Percentiles rank a stretch among this genome's conserved stretches.
phyloP scores from a whole-genome alignment of 2,329 filamentous ascomycete genomes.

The Colletotrichum coccodes region DNA sequence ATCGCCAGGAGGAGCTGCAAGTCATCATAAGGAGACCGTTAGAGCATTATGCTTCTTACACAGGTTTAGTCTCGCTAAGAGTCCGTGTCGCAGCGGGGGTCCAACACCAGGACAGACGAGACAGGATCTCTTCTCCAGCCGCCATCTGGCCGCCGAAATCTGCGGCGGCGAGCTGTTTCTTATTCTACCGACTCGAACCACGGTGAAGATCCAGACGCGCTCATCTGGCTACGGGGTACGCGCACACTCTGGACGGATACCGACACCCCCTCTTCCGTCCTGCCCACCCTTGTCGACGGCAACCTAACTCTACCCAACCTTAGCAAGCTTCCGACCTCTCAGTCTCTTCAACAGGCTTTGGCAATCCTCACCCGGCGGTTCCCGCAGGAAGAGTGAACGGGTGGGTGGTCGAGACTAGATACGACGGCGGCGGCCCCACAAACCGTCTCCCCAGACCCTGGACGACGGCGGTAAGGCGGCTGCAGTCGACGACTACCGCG shows the following conservation, averaged over 20 bases:
- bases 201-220: slow-evolving; percentile 27
- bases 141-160: slow-evolving; percentile 26
- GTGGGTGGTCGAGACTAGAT: slow-evolving; percentile 10
- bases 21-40: slow-evolving; percentile 20
- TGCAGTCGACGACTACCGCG: slow-evolving; percentile 33
- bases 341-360: slow-evolving; percentile 15
- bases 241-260: neutral
- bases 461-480: slow-evolving; percentile 31
- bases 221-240: neutral
- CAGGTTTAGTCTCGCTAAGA: slow-evolving; percentile 11
- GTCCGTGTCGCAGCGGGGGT: slow-evolving; percentile 6
- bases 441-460: slow-evolving; percentile 31
- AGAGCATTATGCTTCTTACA: slow-evolving; percentile 7
- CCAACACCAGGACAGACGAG: slow-evolving; percentile 4
- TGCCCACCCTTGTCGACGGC: slow-evolving; percentile 3
- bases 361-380: slow-evolving; percentile 22
- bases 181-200: slow-evolving; percentile 29
- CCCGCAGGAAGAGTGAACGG: slow-evolving; percentile 20
- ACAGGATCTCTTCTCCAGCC: slow-evolving; percentile 1
- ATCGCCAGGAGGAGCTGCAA: neutral
- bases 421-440: slow-evolving; percentile 28
- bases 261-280: neutral
- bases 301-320: slow-evolving; percentile 18
- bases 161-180: slow-evolving; percentile 28
- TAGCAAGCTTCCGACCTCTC: neutral